A percentile compares a stretch with the other conserved stretches of the same genome.
Conservation (phyloP, 108 stramenopile species). For the Skeletonema potamos region DNA sequence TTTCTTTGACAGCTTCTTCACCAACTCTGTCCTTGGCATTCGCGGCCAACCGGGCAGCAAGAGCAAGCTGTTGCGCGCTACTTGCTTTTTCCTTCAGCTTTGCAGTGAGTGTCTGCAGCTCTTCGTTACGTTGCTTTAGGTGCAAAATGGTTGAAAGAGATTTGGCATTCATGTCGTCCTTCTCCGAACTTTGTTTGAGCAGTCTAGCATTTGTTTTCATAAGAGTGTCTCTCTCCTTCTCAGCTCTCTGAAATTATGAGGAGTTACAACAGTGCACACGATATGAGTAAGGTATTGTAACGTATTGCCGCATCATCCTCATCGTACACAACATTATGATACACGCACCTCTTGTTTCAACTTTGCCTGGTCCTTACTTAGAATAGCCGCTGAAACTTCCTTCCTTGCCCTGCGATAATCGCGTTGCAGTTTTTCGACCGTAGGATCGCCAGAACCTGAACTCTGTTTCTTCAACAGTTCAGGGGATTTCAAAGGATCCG, state of each 20-base stretch:
- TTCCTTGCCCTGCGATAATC: constrained; percentile 67
- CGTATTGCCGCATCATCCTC: background rate
- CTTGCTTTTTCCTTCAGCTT: constrained; percentile 74
- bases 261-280: background rate
- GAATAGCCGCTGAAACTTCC: constrained; percentile 64
- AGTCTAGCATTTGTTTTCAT: constrained; percentile 72
- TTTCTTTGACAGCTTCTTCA: constrained; percentile 75
- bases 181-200: constrained; percentile 76
- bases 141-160: constrained; percentile 84
- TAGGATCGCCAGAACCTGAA: constrained; percentile 32
- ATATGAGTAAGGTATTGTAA: background rate
- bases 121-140: constrained; percentile 75
- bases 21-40: constrained; percentile 78
- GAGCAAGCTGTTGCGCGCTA: constrained; percentile 75
- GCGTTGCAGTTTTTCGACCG: constrained; percentile 63
- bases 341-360: constrained; percentile 67
- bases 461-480: constrained; percentile 13
- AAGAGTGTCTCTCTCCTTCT: constrained; percentile 72
- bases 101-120: constrained; percentile 66
- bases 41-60: constrained; percentile 76
- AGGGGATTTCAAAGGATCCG: constrained; percentile 30
- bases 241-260: constrained; percentile 41
- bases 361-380: constrained; percentile 74
- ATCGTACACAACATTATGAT: background rate
- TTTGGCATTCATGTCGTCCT: constrained; percentile 90